Evolutionary conservation across 257 asterid species (phyloP), one percentile per base, ranked within the genome.

Genomic region (Salvia hispanica): DNA sequence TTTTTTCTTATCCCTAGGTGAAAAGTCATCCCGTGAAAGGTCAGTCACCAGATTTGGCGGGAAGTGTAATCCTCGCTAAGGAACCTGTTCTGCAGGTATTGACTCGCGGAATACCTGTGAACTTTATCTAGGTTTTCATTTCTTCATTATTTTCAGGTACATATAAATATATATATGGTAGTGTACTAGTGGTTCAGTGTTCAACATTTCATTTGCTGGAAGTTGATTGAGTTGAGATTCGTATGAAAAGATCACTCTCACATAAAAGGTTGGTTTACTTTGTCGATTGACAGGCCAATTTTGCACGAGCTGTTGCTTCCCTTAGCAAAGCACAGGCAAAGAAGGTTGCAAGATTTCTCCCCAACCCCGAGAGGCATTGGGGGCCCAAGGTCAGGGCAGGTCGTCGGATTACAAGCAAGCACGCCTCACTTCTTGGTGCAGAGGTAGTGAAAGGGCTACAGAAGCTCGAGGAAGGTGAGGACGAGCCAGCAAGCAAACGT

Each of bases 381-480:
- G 99, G 99, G n/a, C 99, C 99, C 28, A 94, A 94, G 77, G 87
- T 91, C n/a, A 94, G 95, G 82, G 99, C 99, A 1, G 99, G 99
- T 6, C 96, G 99, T 33, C 79, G 74, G 74, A 83, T 94, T 43
- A 90, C 92, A 0, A 85, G 89, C 81, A 94, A 94, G 75, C 97
- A 94, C 48, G 85, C 76, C 6, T 94, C 99, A 33, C 92, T 94
- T 74, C 67, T 90, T 34, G 99, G 99, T 39, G 84, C 75, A 12
- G 92, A 88, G 6, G 96, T 90, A 1, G 56, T 94, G 54, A 85
- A 82, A 28, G 87, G 74, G 43, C 39, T 84, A 14, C 70, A 14
- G 31, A 79, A 79, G 43, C 70, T 75, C 9, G 69, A 80, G 15
- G 80, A 85, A 57, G 80, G 66, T 7, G 76, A 62, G 0, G 88